Conservation (phyloP, 768 basidiomycete genomes). For the Calvatia gigantea region DNA sequence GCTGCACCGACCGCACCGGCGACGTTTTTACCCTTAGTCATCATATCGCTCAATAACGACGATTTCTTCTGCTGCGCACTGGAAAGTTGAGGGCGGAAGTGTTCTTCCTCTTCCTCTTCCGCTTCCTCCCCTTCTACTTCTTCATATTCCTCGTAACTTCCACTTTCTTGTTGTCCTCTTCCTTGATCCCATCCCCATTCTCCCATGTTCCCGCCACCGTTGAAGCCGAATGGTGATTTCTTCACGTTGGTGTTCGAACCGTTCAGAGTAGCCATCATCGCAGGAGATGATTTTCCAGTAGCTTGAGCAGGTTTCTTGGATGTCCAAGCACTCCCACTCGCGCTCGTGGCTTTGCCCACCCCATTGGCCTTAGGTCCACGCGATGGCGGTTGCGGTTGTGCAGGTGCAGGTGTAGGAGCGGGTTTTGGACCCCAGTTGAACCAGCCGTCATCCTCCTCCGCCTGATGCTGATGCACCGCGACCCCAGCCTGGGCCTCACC, state of each 20-base stretch:
- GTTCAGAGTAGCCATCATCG: background rate
- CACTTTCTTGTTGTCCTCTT: background rate
- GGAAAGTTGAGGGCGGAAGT: background rate
- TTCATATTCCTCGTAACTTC: background rate
- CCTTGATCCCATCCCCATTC: background rate
- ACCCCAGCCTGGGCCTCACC: too few relatives aligned
- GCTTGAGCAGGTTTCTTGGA: constrained; percentile 16
- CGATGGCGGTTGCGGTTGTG: too few relatives aligned
- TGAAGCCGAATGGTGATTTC: constrained; percentile 6
- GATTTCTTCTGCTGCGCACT: constrained; percentile 1
- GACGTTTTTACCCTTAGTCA: constrained; percentile 5
- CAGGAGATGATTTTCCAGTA: constrained; percentile 3
- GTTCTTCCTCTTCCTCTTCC: constrained; percentile 9
- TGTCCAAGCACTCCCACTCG: constrained; percentile 20
- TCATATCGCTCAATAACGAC: constrained; percentile 8
- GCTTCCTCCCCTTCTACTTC: background rate
- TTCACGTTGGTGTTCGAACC: constrained; percentile 5
- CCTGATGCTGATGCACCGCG: too few relatives aligned
- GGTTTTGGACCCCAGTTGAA: constrained; percentile 2
- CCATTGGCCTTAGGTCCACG: background rate
- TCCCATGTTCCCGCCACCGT: background rate
- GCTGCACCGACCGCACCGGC: constrained; percentile 8
- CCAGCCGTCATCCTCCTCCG: constrained; percentile 6
- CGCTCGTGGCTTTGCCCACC: background rate
- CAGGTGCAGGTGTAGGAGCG: background rate